Percentiles rank a stretch among this genome's conserved stretches.
These are phyloP conservation scores for Loxodes magnus DNA, from an alignment of 73 alveolate genomes.

Conservation along the genomic window DNA sequence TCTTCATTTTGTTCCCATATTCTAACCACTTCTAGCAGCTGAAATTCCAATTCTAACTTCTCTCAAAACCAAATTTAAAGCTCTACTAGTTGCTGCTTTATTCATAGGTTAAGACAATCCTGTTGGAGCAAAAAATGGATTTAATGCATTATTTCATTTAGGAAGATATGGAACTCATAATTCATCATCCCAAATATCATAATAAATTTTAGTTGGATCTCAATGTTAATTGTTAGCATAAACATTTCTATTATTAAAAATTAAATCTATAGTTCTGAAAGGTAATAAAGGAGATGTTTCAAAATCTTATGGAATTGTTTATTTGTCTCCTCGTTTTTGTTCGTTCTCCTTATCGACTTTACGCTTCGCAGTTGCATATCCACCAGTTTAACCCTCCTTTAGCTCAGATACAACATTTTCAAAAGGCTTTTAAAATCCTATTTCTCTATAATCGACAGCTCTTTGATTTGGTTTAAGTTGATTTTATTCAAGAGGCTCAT, in stretches of 20 bases:
- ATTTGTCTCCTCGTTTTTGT: no score
- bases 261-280: constrained; percentile 41
- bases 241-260: constrained; percentile 55
- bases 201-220: constrained; percentile 34
- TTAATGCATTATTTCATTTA: constrained; percentile 12
- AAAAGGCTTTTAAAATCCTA: no score
- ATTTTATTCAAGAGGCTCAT: not conserved
- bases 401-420: no score
- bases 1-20: constrained; percentile 18
- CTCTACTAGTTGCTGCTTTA: constrained; percentile 3
- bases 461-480: no score
- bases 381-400: no score
- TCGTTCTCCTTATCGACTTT: not conserved
- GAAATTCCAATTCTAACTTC: constrained; percentile 29
- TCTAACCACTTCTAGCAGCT: constrained; percentile 21
- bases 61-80: constrained; percentile 9
- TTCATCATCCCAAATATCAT: constrained; percentile 38
- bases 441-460: no score
- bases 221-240: constrained; percentile 54
- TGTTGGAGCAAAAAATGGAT: constrained; percentile 35
- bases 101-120: constrained; percentile 12
- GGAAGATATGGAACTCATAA: constrained; percentile 46
- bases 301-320: no score
- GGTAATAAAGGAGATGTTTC: constrained; percentile 17
- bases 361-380: constrained; percentile 1